Evolutionary conservation across 2,329 filamentous ascomycete genomes (phyloP).

Genomic region (Myriangium duriaei): DNA sequence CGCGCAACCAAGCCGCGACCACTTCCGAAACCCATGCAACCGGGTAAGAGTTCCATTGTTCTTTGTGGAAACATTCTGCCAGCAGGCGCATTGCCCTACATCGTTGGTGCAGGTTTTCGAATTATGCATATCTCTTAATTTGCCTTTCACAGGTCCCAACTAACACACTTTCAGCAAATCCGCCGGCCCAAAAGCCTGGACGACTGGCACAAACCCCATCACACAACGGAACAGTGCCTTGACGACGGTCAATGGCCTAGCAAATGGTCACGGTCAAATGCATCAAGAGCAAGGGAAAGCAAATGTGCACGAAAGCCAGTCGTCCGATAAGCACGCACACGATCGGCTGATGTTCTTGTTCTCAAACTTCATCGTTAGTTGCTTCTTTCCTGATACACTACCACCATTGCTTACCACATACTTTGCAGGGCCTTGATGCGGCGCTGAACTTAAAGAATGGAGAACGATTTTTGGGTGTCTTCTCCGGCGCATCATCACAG

Average conservation of each 20-base stretch:
- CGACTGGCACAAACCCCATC: conserved; percentile 47
- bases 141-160: too few relatives aligned
- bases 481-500: conserved; percentile 44
- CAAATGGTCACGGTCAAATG: conserved; percentile 23
- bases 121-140: too few relatives aligned
- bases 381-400: background rate
- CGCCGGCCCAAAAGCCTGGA: conserved; percentile 47
- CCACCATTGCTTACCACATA: background rate
- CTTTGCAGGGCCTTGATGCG: conserved; percentile 40
- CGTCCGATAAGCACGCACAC: conserved; percentile 45
- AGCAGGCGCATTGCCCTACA: too few relatives aligned
- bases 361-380: conserved; percentile 45
- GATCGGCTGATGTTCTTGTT: conserved; percentile 48
- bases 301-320: conserved; percentile 34
- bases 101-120: too few relatives aligned
- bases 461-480: conserved; percentile 49
- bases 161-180: conserved; percentile 33
- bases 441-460: conserved; percentile 47
- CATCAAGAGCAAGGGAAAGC: conserved; percentile 10
- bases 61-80: too few relatives aligned
- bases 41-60: too few relatives aligned
- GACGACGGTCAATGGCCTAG: conserved; percentile 42
- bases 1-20: conserved; percentile 44
- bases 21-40: too few relatives aligned
- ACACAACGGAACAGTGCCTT: conserved; percentile 41